Conservation (phyloP, 2,329 filamentous ascomycete genomes). For the Neophaeococcomyces aloes region DNA sequence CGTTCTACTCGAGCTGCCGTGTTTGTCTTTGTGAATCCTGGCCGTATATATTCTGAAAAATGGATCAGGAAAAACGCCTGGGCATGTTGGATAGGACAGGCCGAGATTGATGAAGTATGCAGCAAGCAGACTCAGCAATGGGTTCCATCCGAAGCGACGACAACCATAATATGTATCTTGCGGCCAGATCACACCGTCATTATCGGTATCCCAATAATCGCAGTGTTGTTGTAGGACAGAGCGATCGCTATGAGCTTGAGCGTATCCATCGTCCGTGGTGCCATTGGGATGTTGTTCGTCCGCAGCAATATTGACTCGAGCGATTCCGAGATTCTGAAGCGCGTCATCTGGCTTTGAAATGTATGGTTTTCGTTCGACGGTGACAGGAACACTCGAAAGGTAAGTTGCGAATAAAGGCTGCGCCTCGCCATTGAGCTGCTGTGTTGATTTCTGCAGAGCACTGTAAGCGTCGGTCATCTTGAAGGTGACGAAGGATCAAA, state of each 20-base stretch:
- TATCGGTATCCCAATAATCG: slow-evolving; percentile 42
- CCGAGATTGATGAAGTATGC: slow-evolving; percentile 30
- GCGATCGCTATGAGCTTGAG: slow-evolving; percentile 24
- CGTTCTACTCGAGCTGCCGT: slow-evolving; percentile 37
- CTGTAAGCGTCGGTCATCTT: too few relatives aligned
- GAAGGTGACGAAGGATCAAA: too few relatives aligned
- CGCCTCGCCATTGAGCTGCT: too few relatives aligned
- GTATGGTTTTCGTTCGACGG: slow-evolving; percentile 10
- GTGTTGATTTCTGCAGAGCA: too few relatives aligned
- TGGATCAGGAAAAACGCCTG: slow-evolving; percentile 34
- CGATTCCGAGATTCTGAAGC: slow-evolving; percentile 22
- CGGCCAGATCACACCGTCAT: slow-evolving; percentile 43
- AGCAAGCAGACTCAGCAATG: slow-evolving; percentile 31
- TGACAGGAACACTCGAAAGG: slow-evolving; percentile 9
- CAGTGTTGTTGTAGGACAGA: slow-evolving; percentile 42
- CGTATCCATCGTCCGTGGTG: slow-evolving; percentile 27
- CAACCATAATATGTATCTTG: slow-evolving; percentile 42
- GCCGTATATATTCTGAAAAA: slow-evolving; percentile 29
- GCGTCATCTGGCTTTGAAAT: slow-evolving; percentile 1
- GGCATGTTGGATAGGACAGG: slow-evolving; percentile 36
- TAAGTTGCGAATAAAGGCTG: not conserved
- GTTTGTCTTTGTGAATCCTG: slow-evolving; percentile 30
- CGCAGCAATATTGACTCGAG: slow-evolving; percentile 29
- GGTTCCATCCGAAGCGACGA: slow-evolving; percentile 31
- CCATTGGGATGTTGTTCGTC: slow-evolving; percentile 28